These are phyloP conservation scores for Suillus brevipes DNA, from an alignment of 768 basidiomycete genomes.

Conservation along the genomic window DNA sequence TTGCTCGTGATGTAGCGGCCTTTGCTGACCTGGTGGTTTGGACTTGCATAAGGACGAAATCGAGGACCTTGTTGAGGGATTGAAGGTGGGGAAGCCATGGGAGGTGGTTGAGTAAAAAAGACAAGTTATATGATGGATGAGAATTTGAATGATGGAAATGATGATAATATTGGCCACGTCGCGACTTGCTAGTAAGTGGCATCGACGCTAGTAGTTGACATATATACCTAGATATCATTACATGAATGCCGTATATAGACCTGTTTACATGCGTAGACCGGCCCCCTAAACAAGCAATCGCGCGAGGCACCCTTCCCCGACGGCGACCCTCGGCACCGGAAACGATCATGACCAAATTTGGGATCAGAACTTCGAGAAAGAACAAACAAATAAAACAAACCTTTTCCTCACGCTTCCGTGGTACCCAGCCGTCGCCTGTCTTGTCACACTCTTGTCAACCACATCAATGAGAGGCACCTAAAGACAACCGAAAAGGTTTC, in stretches of 20 bases:
- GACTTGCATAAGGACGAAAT: conserved; percentile 70
- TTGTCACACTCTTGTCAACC: conserved; percentile 2
- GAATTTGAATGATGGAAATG: conserved; percentile 27
- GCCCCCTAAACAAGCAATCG: conserved; percentile 41
- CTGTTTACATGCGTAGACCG: conserved; percentile 45
- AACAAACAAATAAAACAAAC: background rate
- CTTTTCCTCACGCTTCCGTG: conserved; percentile 3
- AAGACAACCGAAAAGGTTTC: conserved; percentile 12
- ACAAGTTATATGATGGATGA: conserved; percentile 23
- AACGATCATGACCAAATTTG: conserved; percentile 38
- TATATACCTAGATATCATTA: conserved; percentile 19
- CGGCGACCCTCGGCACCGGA: conserved; percentile 43
- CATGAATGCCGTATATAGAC: conserved; percentile 40
- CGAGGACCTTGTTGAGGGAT: conserved; percentile 33
- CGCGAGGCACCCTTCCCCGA: conserved; percentile 31
- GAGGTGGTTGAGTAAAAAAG: background rate
- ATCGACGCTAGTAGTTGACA: conserved; percentile 12
- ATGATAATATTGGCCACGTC: conserved; percentile 31
- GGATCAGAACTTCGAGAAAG: conserved; percentile 30
- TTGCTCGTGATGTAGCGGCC: conserved; percentile 89
- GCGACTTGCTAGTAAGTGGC: conserved; percentile 26
- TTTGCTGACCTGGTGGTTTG: conserved; percentile 80
- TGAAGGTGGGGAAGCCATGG: conserved; percentile 32
- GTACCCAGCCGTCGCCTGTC: background rate
- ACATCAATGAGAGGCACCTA: conserved; percentile 3